These are phyloP conservation scores for Gossypium longicalyx DNA, from an alignment of 345 rosid species.

Conservation along the genomic window DNA sequence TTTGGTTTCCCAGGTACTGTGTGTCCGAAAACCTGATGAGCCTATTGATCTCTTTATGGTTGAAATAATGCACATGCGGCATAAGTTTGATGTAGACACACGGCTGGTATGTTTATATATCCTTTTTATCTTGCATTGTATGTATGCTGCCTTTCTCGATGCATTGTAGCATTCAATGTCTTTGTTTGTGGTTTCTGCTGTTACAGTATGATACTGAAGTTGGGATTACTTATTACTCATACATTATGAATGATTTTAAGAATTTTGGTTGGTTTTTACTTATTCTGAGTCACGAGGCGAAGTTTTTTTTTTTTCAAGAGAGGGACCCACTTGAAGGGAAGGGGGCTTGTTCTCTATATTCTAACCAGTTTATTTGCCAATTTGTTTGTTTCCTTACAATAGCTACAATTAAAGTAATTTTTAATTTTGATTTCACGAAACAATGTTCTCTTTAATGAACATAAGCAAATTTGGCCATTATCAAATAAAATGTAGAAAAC, in stretches of 20 bases:
- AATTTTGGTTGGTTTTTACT: neutral
- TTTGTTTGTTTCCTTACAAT: neutral
- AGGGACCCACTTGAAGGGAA: neutral
- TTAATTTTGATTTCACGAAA: neutral
- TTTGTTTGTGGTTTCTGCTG: neutral
- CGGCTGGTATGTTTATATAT: slow-evolving; percentile 50
- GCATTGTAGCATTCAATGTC: neutral
- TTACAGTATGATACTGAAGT: no score
- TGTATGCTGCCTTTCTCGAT: neutral
- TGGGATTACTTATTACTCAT: neutral
- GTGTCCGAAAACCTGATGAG: slow-evolving; percentile 83
- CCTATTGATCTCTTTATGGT: slow-evolving; percentile 94
- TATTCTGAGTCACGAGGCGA: neutral
- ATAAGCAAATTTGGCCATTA: neutral
- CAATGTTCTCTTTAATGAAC: neutral
- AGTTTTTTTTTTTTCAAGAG: neutral
- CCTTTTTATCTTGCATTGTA: neutral
- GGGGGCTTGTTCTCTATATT: neutral
- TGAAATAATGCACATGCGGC: slow-evolving; percentile 99
- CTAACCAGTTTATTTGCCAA: neutral
- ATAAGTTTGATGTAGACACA: slow-evolving; percentile 95
- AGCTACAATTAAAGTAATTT: neutral
- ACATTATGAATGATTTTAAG: neutral
- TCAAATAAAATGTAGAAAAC: neutral
- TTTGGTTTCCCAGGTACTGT: slow-evolving; percentile 61